Conservation (phyloP, 2,329 filamentous ascomycete species). For the Colletotrichum tofieldiae region DNA sequence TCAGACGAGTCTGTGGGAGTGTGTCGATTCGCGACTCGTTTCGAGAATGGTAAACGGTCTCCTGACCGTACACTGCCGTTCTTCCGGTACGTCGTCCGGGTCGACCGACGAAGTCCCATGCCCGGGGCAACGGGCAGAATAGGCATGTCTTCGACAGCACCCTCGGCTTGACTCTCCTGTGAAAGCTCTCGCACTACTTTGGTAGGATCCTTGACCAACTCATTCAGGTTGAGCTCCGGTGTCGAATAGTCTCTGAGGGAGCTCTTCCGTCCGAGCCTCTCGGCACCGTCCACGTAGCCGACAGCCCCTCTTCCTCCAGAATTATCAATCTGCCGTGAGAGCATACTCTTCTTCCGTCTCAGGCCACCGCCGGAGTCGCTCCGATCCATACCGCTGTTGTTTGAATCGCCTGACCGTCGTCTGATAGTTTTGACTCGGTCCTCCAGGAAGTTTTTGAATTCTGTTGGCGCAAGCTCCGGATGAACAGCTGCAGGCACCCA, state of each 20-base stretch:
- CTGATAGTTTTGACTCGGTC: slow-evolving; percentile 93
- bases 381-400: slow-evolving; percentile 66
- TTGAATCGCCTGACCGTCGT: slow-evolving; percentile 82
- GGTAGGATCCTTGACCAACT: slow-evolving; percentile 85
- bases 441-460: slow-evolving; percentile 97
- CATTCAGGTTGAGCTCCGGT: slow-evolving; percentile 81
- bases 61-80: slow-evolving; percentile 87
- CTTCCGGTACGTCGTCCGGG: slow-evolving; percentile 89
- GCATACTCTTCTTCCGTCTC: slow-evolving; percentile 93
- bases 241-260: slow-evolving; percentile 70
- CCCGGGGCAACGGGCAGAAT: slow-evolving; percentile 86
- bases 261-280: slow-evolving; percentile 81
- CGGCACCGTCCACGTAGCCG: slow-evolving; percentile 87
- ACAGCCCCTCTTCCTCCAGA: slow-evolving; percentile 70
- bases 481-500: slow-evolving; percentile 97
- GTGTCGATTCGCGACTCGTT: slow-evolving; percentile 75
- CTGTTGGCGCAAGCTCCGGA: slow-evolving; percentile 93
- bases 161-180: slow-evolving; percentile 67
- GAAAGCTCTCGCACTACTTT: slow-evolving; percentile 79
- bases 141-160: slow-evolving; percentile 80
- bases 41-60: slow-evolving; percentile 82
- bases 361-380: slow-evolving; percentile 73
- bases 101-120: slow-evolving; percentile 88
- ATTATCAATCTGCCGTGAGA: slow-evolving; percentile 91
- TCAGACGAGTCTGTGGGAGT: slow-evolving; percentile 67